A percentile compares a stretch with the other conserved stretches of the same genome.
These are phyloP conservation scores for Cruciata laevipes DNA, from an alignment of 257 asterid genomes.

Conservation along the genomic window DNA sequence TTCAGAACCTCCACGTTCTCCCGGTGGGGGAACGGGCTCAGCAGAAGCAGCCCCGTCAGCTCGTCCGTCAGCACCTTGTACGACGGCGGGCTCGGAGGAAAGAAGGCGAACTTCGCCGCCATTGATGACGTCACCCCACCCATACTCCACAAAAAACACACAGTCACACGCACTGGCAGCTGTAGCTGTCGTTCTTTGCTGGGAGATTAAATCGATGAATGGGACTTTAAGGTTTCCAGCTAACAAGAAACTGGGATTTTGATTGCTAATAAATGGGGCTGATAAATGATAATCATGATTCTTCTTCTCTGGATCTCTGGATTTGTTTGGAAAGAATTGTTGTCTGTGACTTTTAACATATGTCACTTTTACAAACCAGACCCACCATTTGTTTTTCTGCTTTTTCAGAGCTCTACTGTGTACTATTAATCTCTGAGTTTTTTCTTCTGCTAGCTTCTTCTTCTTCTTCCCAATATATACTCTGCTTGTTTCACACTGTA, in stretches of 20 bases:
- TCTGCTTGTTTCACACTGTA: background rate
- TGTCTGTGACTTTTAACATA: background rate
- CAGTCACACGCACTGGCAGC: background rate
- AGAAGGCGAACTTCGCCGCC: slow-evolving; percentile 97
- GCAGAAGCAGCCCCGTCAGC: slow-evolving; percentile 59
- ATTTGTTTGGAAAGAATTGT: background rate
- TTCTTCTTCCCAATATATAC: background rate
- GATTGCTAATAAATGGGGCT: background rate
- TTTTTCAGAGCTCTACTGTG: background rate
- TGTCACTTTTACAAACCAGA: background rate
- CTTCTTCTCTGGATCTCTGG: slow-evolving; percentile 2
- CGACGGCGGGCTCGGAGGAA: slow-evolving; percentile 94
- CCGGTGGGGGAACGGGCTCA: slow-evolving; percentile 84
- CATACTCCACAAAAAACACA: slow-evolving; percentile 30
- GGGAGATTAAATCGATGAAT: background rate
- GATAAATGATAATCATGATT: background rate
- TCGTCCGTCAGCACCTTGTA: slow-evolving; percentile 75
- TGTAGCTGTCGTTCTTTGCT: background rate
- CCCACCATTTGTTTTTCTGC: background rate
- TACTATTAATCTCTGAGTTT: background rate
- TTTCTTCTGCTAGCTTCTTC: too few species aligned
- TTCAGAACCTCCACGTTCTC: slow-evolving; percentile 84
- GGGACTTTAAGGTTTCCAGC: background rate
- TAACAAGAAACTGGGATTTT: background rate
- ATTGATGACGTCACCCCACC: slow-evolving; percentile 98